phyloP scores from a whole-genome alignment of 805 yeast species.

The Sugiyamaella chiloensis region DNA sequence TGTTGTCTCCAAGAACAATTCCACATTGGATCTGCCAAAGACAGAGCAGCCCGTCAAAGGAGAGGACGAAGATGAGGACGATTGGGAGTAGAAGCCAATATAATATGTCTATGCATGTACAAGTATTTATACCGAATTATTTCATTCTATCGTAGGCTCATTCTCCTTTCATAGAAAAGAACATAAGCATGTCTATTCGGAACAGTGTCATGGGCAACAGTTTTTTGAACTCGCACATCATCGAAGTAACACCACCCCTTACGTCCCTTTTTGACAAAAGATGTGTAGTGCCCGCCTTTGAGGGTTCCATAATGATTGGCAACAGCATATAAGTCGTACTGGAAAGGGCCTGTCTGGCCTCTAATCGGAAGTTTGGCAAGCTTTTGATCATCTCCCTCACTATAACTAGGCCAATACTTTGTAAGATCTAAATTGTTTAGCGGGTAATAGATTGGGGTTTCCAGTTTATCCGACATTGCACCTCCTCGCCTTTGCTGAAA shows the following conservation, averaged over 20 bases:
- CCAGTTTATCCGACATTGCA: constrained; percentile 47
- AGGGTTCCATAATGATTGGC: constrained; percentile 82
- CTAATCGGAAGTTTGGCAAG: constrained; percentile 54
- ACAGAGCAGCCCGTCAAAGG: constrained; percentile 4
- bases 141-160: constrained; percentile 3
- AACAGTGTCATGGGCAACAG: constrained; percentile 50
- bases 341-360: constrained; percentile 78
- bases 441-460: constrained; percentile 68
- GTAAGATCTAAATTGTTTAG: constrained; percentile 57
- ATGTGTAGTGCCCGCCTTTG: constrained; percentile 85
- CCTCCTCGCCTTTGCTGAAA: constrained; percentile 44
- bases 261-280: constrained; percentile 65
- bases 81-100: constrained; percentile 49
- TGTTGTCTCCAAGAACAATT: constrained; percentile 37
- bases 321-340: constrained; percentile 73
- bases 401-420: constrained; percentile 64
- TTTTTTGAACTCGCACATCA: constrained; percentile 63
- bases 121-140: not conserved
- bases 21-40: constrained; percentile 35
- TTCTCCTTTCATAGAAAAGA: constrained; percentile 59
- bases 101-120: not conserved
- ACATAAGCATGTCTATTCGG: constrained; percentile 78
- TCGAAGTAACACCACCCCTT: constrained; percentile 81
- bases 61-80: constrained; percentile 39
- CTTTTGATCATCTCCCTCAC: constrained; percentile 40